Evolutionary conservation across 1,284 basidiomycete genomes (phyloP).

Genomic region (Marasmius tenuissimus): DNA sequence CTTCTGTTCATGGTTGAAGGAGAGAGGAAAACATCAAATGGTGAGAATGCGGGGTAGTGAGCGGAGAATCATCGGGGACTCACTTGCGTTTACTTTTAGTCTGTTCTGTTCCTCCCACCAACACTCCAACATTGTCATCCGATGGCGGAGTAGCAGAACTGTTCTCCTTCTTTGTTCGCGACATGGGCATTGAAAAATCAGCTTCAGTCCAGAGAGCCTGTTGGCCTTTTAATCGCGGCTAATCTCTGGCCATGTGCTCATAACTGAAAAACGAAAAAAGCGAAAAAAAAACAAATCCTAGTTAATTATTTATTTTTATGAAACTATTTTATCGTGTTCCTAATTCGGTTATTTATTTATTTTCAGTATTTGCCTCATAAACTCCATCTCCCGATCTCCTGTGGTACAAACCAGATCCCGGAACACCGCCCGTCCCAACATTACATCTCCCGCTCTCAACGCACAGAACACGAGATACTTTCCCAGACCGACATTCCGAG

Average conservation of each 20-base stretch:
- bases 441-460: neutral
- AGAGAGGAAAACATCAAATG: constrained; percentile 2
- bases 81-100: constrained; percentile 76
- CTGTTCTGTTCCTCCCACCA: constrained; percentile 44
- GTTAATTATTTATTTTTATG: too few relatives aligned
- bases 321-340: neutral
- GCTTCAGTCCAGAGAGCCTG: constrained; percentile 5
- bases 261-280: too few relatives aligned
- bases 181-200: constrained; percentile 54
- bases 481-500: neutral
- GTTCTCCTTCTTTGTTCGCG: constrained; percentile 64
- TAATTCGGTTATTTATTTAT: neutral
- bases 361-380: too few relatives aligned
- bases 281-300: too few relatives aligned
- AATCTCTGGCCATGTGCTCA: neutral
- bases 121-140: constrained; percentile 44
- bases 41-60: constrained; percentile 23
- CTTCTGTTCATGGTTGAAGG: constrained; percentile 49
- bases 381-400: too few relatives aligned
- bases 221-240: neutral
- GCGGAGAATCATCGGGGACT: constrained; percentile 45
- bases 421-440: neutral
- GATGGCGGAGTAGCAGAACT: constrained; percentile 62
- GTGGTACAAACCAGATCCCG: neutral
- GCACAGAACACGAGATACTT: neutral